phyloP scores from a whole-genome alignment of 2,329 filamentous ascomycete species.

The Verticillium isaacii region DNA sequence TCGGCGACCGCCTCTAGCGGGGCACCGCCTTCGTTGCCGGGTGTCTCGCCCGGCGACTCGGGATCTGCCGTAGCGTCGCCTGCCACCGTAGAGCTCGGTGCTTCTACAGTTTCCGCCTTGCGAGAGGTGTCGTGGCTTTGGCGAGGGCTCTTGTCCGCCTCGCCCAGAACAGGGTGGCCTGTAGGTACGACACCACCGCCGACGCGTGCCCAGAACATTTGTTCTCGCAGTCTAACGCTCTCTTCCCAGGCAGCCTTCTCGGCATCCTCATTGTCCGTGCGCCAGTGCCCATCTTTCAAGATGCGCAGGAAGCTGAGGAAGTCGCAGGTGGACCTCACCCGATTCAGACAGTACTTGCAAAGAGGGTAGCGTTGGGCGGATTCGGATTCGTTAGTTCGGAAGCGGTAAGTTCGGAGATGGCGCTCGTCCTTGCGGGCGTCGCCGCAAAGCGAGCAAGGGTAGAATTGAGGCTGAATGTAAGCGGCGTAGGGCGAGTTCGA shows the following conservation, averaged over 20 bases:
- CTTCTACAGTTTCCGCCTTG: neutral
- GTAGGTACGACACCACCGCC: slow-evolving; percentile 85
- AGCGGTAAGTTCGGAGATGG: slow-evolving; percentile 78
- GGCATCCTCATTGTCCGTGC: slow-evolving; percentile 75
- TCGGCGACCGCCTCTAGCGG: neutral
- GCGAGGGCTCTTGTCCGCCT: slow-evolving; percentile 10
- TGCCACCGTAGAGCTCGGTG: neutral
- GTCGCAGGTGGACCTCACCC: slow-evolving; percentile 84
- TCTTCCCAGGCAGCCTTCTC: slow-evolving; percentile 93
- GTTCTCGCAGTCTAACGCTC: slow-evolving; percentile 79
- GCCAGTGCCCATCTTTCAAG: slow-evolving; percentile 88
- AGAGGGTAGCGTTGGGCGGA: slow-evolving; percentile 85
- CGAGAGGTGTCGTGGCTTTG: slow-evolving; percentile 8
- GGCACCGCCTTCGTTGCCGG: neutral
- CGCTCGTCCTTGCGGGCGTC: slow-evolving; percentile 68
- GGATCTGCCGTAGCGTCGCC: neutral
- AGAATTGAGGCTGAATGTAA: slow-evolving; percentile 48
- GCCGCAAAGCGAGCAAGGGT: slow-evolving; percentile 83
- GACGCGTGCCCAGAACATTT: slow-evolving; percentile 95
- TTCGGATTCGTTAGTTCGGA: slow-evolving; percentile 82
- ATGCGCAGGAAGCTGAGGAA: slow-evolving; percentile 89
- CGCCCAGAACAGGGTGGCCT: slow-evolving; percentile 19
- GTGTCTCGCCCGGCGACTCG: neutral
- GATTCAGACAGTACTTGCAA: slow-evolving; percentile 80
- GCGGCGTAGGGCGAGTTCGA: slow-evolving; percentile 45